Percentiles rank a stretch among this genome's conserved stretches.
Conservation (phyloP, 305 asterid genomes). For the Solanum hybrid region DNA sequence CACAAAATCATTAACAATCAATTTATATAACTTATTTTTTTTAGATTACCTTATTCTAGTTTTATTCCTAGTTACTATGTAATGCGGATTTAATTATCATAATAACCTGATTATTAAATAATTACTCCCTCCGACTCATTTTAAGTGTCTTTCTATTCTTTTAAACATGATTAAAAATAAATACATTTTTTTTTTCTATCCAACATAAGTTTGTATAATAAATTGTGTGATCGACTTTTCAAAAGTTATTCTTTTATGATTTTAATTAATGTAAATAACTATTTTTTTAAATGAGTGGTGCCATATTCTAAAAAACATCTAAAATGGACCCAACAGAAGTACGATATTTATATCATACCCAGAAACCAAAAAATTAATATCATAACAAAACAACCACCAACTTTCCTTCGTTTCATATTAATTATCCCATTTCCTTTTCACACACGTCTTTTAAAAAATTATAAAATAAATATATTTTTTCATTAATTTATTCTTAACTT, state of each 20-base stretch:
- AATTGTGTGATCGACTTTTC: background rate
- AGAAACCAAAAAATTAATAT: background rate
- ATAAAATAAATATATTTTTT: background rate
- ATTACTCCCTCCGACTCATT: background rate
- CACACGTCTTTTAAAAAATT: background rate
- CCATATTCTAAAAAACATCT: background rate
- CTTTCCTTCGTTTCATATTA: background rate
- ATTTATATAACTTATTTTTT: background rate
- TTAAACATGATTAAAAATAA: background rate
- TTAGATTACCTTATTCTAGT: background rate
- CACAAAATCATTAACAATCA: background rate
- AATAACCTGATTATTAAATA: background rate
- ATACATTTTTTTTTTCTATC: background rate
- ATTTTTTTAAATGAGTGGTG: background rate
- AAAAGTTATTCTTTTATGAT: background rate
- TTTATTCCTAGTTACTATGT: background rate
- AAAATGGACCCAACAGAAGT: background rate
- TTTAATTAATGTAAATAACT: background rate
- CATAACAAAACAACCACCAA: background rate
- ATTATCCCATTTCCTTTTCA: background rate
- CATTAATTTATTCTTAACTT: background rate
- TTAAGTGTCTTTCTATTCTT: background rate
- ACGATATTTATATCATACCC: background rate
- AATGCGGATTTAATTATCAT: background rate
- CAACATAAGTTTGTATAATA: background rate